Evolutionary conservation across 2,329 filamentous ascomycete genomes (phyloP), one percentile per base, ranked within the genome.

Genomic region (Xylariaceae sp.): DNA sequence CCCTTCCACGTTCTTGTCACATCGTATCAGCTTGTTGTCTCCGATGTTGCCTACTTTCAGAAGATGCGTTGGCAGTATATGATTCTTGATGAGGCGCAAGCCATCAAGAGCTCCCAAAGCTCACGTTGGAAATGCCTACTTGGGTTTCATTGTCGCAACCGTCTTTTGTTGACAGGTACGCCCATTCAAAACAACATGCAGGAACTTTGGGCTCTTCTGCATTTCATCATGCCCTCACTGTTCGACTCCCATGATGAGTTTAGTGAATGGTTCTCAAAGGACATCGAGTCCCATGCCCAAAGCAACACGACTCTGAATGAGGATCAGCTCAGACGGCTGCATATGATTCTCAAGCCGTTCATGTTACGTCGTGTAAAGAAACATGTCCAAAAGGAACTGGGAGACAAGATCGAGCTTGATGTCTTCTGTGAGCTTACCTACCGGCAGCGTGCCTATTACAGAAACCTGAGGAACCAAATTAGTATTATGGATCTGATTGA

Each of bases 151-250:
- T 97, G 91, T 68, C 86, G 93, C 46, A 98, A 97, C 66, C 82
- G 93, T 52, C 78, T 98, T 35, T 72, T 98, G 34, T 78, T 98
- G 16, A 98, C 93, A 0, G 93, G 93, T 69, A 98, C 93, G 0
- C 93, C 93, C 3, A 97, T 98, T 51, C 93, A 98, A 66, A 98
- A 98, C 72, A 98, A 97, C 74, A 98, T 98, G 93, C 93, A 97
- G 66, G 91, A 98, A 67, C 69, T 98, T 44, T 98, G 93, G 93
- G 93, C 93, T 22, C 69, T 98, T 52, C 76, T 98, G 16, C 93
- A 98, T 75, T 98, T 98, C 71, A 97, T 97, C 70, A 97, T 98
- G 93, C 93, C 93, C n/a, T 95, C 88, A 33, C 75, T 98, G 38
- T 98, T 98, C 66, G 93, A 93, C 64, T 91, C 86, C 1, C 88